These are phyloP conservation scores for Blepharisma undulans DNA, from an alignment of 169 alveolate species.

Conservation along the genomic window DNA sequence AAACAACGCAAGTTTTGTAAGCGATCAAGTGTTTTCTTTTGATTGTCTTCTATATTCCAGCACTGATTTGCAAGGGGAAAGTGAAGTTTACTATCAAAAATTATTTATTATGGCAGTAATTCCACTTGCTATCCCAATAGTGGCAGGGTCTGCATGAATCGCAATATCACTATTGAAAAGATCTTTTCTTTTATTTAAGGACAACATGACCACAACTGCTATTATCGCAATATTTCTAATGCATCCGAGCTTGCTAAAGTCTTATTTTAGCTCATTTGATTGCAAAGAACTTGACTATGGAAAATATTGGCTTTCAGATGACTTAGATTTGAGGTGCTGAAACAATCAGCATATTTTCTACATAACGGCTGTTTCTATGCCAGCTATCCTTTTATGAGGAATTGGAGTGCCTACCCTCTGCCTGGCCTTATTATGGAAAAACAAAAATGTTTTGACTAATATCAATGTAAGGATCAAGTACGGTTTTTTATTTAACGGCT, in stretches of 20 bases:
- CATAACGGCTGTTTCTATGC: not conserved
- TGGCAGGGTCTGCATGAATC: not conserved
- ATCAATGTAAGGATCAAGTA: slow-evolving; percentile 30
- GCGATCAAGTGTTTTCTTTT: slow-evolving; percentile 37
- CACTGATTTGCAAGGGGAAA: not conserved
- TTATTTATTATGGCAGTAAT: not conserved
- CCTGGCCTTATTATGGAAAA: not conserved
- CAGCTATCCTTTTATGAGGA: not conserved
- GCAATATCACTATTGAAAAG: not conserved
- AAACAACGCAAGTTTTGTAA: slow-evolving; percentile 32
- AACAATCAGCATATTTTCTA: not conserved
- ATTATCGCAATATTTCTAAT: not conserved
- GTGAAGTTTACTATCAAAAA: not conserved
- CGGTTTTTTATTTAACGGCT: slow-evolving; percentile 58
- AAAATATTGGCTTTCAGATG: not conserved
- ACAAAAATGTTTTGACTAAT: not conserved
- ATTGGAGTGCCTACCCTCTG: not conserved
- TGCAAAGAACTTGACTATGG: not conserved
- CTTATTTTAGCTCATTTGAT: not conserved
- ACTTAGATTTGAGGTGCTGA: not conserved
- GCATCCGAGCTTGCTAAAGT: not conserved
- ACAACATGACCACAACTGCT: not conserved
- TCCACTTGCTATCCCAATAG: not conserved
- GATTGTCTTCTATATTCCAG: slow-evolving; percentile 35
- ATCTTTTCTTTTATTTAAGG: not conserved